Base-by-base conservation (phyloP, 495 filamentous ascomycete species). In the Astrothelium subdiscretum region DNA sequence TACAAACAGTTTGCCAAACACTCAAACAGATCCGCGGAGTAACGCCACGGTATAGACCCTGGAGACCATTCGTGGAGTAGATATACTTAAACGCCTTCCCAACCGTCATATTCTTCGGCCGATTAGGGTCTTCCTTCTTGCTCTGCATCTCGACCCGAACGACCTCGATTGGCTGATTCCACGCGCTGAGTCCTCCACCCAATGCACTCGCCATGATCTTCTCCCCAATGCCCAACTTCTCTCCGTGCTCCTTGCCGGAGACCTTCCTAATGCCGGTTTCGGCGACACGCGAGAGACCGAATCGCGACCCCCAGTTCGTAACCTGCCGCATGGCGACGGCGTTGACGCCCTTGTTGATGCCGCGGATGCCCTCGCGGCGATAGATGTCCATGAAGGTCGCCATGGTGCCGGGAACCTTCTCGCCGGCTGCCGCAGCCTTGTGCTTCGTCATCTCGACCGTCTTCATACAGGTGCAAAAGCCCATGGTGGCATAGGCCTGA, bases 381-480 rank as follows among this genome's bases (percentile, higher is more conserved):
- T 92, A 98, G 73, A 98, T 98, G 72, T 91, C 87, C 87, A 92
- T 92, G 78, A 98, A 98, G 59, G 92, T 96, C 57, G 80, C 80
- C 72, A 94, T 92, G 60, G 95, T 97, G 69, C 91, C 85, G 2
- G 86, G 88, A 22, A 89, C 89, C 77, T 91, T 90, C 40, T 85
- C 82, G 68, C 94, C 94, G 31, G 79, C 67, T 8, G 90, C 86
- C 2, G 92, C 91, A 71, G 95, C 78, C 82, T 97, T 96, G 80
- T 94, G 89, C 78, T 95, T 91, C 70, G 94, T 98, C 78, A 98
- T 98, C 79, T 97, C 95, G 65, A 97, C 95, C 62, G 94, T 98
- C 86, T 98, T 98, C 94, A 98, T 98, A 83, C 94, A 98, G 42
- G 94, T 98, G 77, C 94, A 98, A 85, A 98, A 98, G 62, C 94